A percentile compares a stretch with the other conserved stretches of the same genome.
Evolutionary conservation across 2,329 filamentous ascomycete species (phyloP).

Genomic region (Venturia nashicola): DNA sequence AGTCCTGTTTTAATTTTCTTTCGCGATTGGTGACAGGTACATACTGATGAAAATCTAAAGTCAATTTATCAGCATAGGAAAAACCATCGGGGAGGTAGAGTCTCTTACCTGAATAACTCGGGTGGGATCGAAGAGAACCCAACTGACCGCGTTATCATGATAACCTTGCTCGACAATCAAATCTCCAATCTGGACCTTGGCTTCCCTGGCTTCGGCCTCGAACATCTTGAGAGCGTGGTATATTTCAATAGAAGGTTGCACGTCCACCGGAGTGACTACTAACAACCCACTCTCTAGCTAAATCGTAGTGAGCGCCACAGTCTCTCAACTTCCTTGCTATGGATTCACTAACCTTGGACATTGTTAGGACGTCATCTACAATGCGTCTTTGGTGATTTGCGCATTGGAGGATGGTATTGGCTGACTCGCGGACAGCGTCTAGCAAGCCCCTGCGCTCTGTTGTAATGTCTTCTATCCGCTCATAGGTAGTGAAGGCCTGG

Average conservation of each 20-base stretch:
- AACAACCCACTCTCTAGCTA: conserved; percentile 6
- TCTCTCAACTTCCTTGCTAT: background rate
- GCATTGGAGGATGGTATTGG: conserved; percentile 28
- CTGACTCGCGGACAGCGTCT: background rate
- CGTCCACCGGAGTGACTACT: background rate
- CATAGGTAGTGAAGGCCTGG: background rate
- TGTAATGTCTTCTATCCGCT: background rate
- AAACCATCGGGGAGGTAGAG: background rate
- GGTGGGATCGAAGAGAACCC: conserved; percentile 4
- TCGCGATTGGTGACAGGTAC: background rate
- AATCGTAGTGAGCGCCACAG: background rate
- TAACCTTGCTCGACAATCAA: background rate
- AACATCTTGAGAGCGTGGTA: conserved; percentile 8
- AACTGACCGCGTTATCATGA: background rate
- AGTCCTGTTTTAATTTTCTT: background rate
- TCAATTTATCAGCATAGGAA: background rate
- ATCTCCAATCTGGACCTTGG: background rate
- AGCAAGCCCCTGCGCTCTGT: background rate
- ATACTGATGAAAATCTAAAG: background rate
- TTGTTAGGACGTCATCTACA: conserved; percentile 22
- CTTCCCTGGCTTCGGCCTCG: conserved; percentile 5
- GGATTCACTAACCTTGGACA: background rate
- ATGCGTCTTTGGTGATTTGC: conserved; percentile 35
- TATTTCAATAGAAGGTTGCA: conserved; percentile 1
- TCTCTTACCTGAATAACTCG: conserved; percentile 5